These are phyloP conservation scores for Microdochium paspali DNA, from an alignment of 2,329 filamentous ascomycete genomes.

Conservation along the genomic window DNA sequence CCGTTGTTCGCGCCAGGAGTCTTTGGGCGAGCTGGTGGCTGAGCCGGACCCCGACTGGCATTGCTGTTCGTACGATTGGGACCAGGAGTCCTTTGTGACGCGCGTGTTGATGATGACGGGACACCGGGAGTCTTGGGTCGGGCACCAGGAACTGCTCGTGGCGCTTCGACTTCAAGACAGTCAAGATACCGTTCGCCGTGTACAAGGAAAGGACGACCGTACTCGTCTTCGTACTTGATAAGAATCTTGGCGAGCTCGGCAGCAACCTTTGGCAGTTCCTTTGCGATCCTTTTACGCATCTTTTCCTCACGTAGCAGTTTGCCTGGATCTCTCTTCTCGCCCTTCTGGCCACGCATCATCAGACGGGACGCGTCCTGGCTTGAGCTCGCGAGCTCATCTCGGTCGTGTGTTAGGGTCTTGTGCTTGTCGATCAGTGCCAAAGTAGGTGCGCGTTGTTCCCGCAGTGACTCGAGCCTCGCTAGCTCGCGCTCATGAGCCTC, in stretches of 20 bases:
- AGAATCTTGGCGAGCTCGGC: constrained; percentile 74
- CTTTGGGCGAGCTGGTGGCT: constrained; percentile 34
- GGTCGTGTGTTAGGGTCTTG: constrained; percentile 71
- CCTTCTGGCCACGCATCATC: constrained; percentile 84
- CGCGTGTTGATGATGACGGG: constrained; percentile 35
- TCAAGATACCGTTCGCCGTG: constrained; percentile 89
- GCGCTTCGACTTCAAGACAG: constrained; percentile 57
- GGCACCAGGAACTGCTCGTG: constrained; percentile 46
- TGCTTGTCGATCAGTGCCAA: constrained; percentile 78
- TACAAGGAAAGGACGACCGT: constrained; percentile 85
- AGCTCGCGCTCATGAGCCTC: constrained; percentile 95
- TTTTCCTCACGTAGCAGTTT: constrained; percentile 94
- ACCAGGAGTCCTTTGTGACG: constrained; percentile 23
- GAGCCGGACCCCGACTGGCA: constrained; percentile 16
- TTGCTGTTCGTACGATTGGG: constrained; percentile 27
- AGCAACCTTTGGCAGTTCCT: constrained; percentile 88
- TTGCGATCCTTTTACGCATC: constrained; percentile 94
- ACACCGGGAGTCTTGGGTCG: constrained; percentile 69
- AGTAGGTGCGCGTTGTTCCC: constrained; percentile 78
- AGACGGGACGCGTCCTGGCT: constrained; percentile 92
- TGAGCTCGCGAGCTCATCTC: constrained; percentile 78
- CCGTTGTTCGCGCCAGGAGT: constrained; percentile 39
- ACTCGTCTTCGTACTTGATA: constrained; percentile 86
- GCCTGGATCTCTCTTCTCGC: constrained; percentile 87
- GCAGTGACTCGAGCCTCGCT: constrained; percentile 66